Conservation (phyloP, 805 yeast species). For the Lachancea sp. region DNA sequence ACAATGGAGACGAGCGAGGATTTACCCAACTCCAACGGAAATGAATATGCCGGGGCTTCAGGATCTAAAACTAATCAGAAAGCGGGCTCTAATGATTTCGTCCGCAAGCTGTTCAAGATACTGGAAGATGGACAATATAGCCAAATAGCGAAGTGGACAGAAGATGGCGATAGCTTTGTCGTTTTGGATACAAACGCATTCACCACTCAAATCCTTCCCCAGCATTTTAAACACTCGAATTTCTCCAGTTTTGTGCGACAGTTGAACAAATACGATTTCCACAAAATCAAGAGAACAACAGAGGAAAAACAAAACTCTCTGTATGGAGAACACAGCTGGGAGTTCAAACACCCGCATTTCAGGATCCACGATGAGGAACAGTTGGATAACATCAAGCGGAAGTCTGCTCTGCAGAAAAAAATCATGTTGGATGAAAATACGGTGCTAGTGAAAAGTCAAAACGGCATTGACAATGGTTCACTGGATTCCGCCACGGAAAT, state of each 20-base stretch:
- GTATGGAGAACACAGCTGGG: constrained; percentile 84
- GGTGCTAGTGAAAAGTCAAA: constrained; percentile 25
- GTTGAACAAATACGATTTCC: constrained; percentile 94
- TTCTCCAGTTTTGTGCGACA: constrained; percentile 94
- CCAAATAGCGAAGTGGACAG: constrained; percentile 80
- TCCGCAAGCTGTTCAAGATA: constrained; percentile 75
- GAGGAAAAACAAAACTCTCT: constrained; percentile 51
- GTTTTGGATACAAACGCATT: constrained; percentile 87
- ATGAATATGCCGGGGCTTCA: neutral
- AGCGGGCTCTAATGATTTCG: constrained; percentile 59
- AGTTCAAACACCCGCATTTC: constrained; percentile 88
- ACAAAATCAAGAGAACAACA: constrained; percentile 74
- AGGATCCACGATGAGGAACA: constrained; percentile 68
- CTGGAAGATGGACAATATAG: constrained; percentile 73
- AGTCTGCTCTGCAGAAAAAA: constrained; percentile 57
- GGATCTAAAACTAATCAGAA: constrained; percentile 1
- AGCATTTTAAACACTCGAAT: constrained; percentile 90
- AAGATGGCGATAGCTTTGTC: constrained; percentile 77
- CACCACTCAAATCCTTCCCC: constrained; percentile 81
- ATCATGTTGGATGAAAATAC: constrained; percentile 20
- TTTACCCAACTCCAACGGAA: constrained; percentile 3
- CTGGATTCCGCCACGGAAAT: constrained; percentile 16
- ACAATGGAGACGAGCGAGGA: constrained; percentile 3
- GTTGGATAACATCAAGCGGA: constrained; percentile 80
- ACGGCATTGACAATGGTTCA: constrained; percentile 6